Evolutionary conservation across 1,139 yeast species (phyloP), one percentile per base, ranked within the genome.

Genomic region (Arxiozyma heterogenica): DNA sequence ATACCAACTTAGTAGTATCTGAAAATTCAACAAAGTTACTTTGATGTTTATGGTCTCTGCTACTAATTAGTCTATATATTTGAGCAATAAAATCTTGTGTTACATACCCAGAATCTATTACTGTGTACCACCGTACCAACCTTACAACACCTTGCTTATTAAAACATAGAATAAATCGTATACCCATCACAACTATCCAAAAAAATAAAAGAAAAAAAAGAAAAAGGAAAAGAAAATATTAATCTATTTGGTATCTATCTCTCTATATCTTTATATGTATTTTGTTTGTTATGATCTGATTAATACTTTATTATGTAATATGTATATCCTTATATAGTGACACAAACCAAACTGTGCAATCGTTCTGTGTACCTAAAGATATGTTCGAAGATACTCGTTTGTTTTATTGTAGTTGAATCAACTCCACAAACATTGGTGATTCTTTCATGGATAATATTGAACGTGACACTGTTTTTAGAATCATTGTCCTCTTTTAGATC

Each of bases 81-180:
- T 86, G 65, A 17, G 64, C 62, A 21, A 67, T 64, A 34, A 57
- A 53, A 18, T 60, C 66, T 46, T 59, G 64, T 3, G 63, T 59
- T 43, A 58, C 58, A 20, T 54, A 53, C 5, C 58, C 55, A 30
- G 58, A 73, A 17, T 69, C 59, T 51, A 71, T 71, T 23, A 75
- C 70, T 17, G 72, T 69, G 63, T 78, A 93, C 94, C 95, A 91
- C 68, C 89, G 86, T 22, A 89, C 84, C 25, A 93, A 73, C 56
- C 98, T 79, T 43, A 93, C 81, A 63, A 88, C 87, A n/a, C 98
- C 98, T 71, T 90, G 97, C 58, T 96, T 79, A 68, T 91, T 93
- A 66, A 91, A 83, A 51, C 93, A 85, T 49, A 91, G 71, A 50
- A 91, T 75, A 70, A 82, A 91, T 62, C 88, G 91, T 42, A 88